Conservation (phyloP, 768 basidiomycete species). For the Udeniomyces megalosporus region DNA sequence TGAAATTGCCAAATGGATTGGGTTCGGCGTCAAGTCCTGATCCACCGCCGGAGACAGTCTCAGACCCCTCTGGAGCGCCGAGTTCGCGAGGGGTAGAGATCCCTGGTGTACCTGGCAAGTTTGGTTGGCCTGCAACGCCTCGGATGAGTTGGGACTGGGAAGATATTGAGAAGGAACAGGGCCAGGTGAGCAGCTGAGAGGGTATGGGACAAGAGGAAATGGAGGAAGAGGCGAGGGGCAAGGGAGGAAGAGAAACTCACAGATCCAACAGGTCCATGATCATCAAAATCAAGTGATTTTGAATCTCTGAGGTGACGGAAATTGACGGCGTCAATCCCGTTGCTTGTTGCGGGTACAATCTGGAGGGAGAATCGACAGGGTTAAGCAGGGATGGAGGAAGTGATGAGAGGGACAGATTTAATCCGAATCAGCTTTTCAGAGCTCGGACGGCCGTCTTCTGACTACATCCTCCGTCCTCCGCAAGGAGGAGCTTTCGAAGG, state of each 20-base stretch:
- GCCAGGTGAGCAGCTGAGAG: neutral
- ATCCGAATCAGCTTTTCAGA: no score
- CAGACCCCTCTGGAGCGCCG: constrained; percentile 4
- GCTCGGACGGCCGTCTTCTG: no score
- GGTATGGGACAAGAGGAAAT: neutral
- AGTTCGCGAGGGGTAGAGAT: constrained; percentile 29
- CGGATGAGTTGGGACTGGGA: constrained; percentile 31
- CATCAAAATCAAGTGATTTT: constrained; percentile 71
- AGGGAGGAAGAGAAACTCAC: constrained; percentile 27
- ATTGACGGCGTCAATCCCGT: constrained; percentile 68
- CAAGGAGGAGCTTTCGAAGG: neutral
- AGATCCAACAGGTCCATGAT: constrained; percentile 19
- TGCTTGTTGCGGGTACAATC: constrained; percentile 67
- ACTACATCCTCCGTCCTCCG: neutral
- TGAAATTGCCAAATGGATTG: constrained; percentile 75
- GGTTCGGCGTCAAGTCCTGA: constrained; percentile 28
- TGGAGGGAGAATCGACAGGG: constrained; percentile 27
- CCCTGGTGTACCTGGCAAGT: constrained; percentile 23
- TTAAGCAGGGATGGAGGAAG: neutral
- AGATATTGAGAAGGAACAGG: constrained; percentile 9
- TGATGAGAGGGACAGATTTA: neutral
- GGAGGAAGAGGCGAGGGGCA: constrained; percentile 1
- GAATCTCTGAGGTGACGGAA: constrained; percentile 85
- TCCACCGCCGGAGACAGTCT: no score
- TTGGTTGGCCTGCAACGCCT: constrained; percentile 27